phyloP scores from a whole-genome alignment of 2,329 filamentous ascomycete species.

The Aspergillus carbonarius region DNA sequence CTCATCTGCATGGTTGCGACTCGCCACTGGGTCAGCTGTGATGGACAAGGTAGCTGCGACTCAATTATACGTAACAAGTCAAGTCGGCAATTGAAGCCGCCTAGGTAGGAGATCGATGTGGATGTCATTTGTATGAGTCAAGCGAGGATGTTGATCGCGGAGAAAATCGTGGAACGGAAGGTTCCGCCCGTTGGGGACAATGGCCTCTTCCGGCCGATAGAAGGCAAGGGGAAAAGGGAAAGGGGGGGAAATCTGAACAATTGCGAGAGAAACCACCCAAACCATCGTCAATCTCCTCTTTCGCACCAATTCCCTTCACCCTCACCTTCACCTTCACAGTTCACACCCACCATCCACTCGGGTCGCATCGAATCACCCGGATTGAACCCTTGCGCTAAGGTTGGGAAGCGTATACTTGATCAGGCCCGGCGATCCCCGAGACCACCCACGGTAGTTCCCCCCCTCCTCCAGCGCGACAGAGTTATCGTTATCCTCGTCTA shows the following conservation, averaged over 20 bases:
- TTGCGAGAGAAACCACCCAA: neutral
- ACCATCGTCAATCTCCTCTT: neutral
- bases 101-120: neutral
- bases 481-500: constrained; percentile 13
- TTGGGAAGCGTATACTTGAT: neutral
- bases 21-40: neutral
- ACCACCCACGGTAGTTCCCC: constrained; percentile 6
- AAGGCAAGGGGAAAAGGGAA: neutral
- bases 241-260: constrained; percentile 1
- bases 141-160: neutral
- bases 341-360: too few species aligned
- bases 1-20: neutral
- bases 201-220: constrained; percentile 11
- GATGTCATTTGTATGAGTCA: neutral
- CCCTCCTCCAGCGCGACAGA: constrained; percentile 9
- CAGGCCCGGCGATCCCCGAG: constrained; percentile 18
- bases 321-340: neutral
- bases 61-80: too few species aligned
- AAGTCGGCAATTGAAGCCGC: too few species aligned
- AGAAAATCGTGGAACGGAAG: constrained; percentile 12
- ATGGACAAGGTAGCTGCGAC: too few species aligned
- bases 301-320: neutral
- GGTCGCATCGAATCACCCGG: neutral
- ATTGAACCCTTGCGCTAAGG: neutral
- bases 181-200: constrained; percentile 14